Evolutionary conservation across 805 yeast species (phyloP).

Genomic region (Metschnikowia borealis): DNA sequence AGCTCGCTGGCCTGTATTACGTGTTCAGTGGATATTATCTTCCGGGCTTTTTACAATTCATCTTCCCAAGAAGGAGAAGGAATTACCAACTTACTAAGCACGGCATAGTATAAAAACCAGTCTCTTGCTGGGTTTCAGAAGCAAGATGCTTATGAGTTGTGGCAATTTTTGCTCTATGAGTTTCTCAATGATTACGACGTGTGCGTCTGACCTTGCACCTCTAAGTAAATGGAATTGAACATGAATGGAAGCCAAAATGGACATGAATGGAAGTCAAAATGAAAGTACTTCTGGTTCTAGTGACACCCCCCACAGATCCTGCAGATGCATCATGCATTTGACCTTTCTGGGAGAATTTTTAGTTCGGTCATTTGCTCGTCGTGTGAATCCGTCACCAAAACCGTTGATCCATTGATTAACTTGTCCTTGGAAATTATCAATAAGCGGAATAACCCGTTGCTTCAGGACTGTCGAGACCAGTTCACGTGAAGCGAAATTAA

Average conservation of each 20-base stretch:
- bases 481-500: slow-evolving; percentile 77
- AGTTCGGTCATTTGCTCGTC: slow-evolving; percentile 72
- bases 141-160: slow-evolving; percentile 98
- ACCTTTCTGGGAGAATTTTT: slow-evolving; percentile 82
- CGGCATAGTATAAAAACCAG: slow-evolving; percentile 83
- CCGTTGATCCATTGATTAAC: slow-evolving; percentile 88
- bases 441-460: slow-evolving; percentile 22
- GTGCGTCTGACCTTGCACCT: slow-evolving; percentile 1
- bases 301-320: slow-evolving; percentile 21
- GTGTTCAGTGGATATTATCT: slow-evolving; percentile 79
- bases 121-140: slow-evolving; percentile 92
- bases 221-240: background rate
- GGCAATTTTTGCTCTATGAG: slow-evolving; percentile 87
- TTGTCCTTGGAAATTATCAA: slow-evolving; percentile 68
- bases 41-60: slow-evolving; percentile 68
- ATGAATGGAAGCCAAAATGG: background rate
- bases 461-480: slow-evolving; percentile 65
- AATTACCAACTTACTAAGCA: slow-evolving; percentile 71
- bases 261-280: background rate
- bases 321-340: slow-evolving; percentile 78
- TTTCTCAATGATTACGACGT: slow-evolving; percentile 52
- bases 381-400: slow-evolving; percentile 61
- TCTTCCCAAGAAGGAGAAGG: slow-evolving; percentile 67
- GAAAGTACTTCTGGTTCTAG: background rate
- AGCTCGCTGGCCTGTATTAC: slow-evolving; percentile 58